These are phyloP conservation scores for Cryptosporidium ryanae DNA, from an alignment of 169 alveolate species.

Conservation along the genomic window DNA sequence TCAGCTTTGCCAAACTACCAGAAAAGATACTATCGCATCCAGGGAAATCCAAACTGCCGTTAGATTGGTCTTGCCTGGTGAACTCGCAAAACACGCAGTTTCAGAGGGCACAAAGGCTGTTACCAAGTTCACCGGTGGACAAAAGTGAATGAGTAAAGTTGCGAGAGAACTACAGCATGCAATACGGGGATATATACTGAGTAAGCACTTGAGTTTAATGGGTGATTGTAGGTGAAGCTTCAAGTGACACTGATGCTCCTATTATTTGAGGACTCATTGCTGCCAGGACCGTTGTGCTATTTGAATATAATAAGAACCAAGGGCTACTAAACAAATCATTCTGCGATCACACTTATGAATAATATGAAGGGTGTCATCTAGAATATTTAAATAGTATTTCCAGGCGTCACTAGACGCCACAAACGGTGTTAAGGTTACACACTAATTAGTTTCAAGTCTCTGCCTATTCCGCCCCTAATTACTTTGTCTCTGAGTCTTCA, in stretches of 20 bases:
- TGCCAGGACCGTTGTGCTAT: constrained; percentile 38
- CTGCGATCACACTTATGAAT: too few relatives aligned
- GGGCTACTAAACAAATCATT: constrained; percentile 21
- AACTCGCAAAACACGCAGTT: constrained; percentile 99
- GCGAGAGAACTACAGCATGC: neutral
- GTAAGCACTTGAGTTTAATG: neutral
- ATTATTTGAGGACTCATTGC: neutral
- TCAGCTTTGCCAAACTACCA: constrained; percentile 93
- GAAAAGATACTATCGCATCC: constrained; percentile 95
- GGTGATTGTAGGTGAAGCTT: neutral
- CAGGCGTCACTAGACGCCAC: constrained; percentile 78
- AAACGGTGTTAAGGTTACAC: neutral
- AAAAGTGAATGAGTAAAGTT: constrained; percentile 57
- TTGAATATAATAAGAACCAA: neutral
- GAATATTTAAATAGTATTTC: constrained; percentile 6
- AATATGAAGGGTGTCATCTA: constrained; percentile 22
- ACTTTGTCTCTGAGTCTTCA: neutral
- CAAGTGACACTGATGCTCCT: neutral
- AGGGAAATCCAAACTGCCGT: constrained; percentile 99
- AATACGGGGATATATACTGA: too few relatives aligned
- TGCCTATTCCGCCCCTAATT: too few relatives aligned
- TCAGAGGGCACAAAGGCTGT: constrained; percentile 99
- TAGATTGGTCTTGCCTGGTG: constrained; percentile 99
- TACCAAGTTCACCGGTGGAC: constrained; percentile 94
- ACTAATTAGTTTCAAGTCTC: neutral